phyloP scores from a whole-genome alignment of 2,329 filamentous ascomycete genomes.

The Tolypocladium ovalisporum region DNA sequence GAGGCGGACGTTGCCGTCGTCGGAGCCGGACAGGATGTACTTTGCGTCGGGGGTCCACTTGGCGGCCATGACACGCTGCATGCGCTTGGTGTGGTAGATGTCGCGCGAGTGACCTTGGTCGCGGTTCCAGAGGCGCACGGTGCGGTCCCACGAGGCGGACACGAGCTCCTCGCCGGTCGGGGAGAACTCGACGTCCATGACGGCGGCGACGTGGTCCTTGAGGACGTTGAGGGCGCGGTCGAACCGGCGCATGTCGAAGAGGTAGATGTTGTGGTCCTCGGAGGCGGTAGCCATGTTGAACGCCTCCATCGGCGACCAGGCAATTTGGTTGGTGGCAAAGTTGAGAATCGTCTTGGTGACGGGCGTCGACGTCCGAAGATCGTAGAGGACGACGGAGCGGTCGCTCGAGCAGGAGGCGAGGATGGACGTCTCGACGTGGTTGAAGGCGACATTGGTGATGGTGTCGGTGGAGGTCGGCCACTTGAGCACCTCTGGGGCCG shows the following conservation, averaged over 20 bases:
- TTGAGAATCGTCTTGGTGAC: slow-evolving; percentile 71
- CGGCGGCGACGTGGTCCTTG: slow-evolving; percentile 79
- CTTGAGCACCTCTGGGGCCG: slow-evolving; percentile 68
- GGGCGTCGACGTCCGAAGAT: slow-evolving; percentile 76
- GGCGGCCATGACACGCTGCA: slow-evolving; percentile 86
- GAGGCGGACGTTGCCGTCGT: slow-evolving; percentile 79
- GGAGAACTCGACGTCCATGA: slow-evolving; percentile 94
- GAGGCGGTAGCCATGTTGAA: slow-evolving; percentile 91
- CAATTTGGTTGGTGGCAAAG: slow-evolving; percentile 71
- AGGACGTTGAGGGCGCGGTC: slow-evolving; percentile 79
- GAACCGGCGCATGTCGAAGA: slow-evolving; percentile 92
- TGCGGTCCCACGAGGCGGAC: slow-evolving; percentile 75
- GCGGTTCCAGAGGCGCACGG: slow-evolving; percentile 74
- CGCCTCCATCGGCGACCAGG: slow-evolving; percentile 95
- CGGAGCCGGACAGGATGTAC: slow-evolving; percentile 82
- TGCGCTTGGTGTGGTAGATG: slow-evolving; percentile 94
- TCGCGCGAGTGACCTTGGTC: slow-evolving; percentile 77
- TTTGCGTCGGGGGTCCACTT: slow-evolving; percentile 82
- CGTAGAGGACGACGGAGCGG: slow-evolving; percentile 80
- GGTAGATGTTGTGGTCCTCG: slow-evolving; percentile 80
- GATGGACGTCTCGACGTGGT: slow-evolving; percentile 86
- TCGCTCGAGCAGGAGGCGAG: slow-evolving; percentile 79
- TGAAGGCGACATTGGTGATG: slow-evolving; percentile 80
- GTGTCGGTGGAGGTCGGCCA: slow-evolving; percentile 90
- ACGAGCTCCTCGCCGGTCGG: slow-evolving; percentile 92